Percentiles rank a stretch among this genome's conserved stretches.
These are phyloP conservation scores for Parasitella parasitica DNA, from an alignment of 371 early-diverging fungal species.

Conservation along the genomic window DNA sequence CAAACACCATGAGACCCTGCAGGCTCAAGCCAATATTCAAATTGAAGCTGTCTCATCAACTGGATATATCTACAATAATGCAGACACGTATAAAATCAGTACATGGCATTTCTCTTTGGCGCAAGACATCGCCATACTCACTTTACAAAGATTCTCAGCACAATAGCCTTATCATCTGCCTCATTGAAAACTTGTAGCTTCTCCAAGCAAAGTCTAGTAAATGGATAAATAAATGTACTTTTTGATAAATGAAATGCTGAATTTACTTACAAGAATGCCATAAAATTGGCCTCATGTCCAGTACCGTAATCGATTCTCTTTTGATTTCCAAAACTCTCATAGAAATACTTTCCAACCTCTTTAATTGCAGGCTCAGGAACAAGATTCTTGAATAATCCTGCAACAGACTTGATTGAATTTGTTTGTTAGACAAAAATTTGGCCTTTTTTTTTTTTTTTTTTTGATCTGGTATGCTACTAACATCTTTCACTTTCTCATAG, in stretches of 20 bases:
- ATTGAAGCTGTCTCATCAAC: constrained; percentile 87
- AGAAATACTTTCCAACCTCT: constrained; percentile 83
- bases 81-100: background rate
- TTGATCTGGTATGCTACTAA: constrained; percentile 31
- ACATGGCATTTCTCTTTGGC: background rate
- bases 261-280: constrained; percentile 80
- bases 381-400: constrained; percentile 42
- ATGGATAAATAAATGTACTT: background rate
- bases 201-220: constrained; percentile 70
- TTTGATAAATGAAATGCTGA: background rate
- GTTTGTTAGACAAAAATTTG: background rate
- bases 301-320: constrained; percentile 99
- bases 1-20: constrained; percentile 99
- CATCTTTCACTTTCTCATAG: constrained; percentile 65
- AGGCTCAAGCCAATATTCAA: constrained; percentile 96
- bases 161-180: constrained; percentile 73
- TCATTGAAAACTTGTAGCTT: constrained; percentile 65
- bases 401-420: constrained; percentile 3
- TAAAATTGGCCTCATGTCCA: constrained; percentile 98
- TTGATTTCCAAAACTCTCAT: constrained; percentile 93
- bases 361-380: constrained; percentile 47
- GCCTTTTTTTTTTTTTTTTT: too few species aligned
- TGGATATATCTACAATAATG: constrained; percentile 80
- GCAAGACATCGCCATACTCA: constrained; percentile 11
- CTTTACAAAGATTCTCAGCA: constrained; percentile 81